phyloP scores from a whole-genome alignment of 208 protist species.

The Leishmania amazonensis region DNA sequence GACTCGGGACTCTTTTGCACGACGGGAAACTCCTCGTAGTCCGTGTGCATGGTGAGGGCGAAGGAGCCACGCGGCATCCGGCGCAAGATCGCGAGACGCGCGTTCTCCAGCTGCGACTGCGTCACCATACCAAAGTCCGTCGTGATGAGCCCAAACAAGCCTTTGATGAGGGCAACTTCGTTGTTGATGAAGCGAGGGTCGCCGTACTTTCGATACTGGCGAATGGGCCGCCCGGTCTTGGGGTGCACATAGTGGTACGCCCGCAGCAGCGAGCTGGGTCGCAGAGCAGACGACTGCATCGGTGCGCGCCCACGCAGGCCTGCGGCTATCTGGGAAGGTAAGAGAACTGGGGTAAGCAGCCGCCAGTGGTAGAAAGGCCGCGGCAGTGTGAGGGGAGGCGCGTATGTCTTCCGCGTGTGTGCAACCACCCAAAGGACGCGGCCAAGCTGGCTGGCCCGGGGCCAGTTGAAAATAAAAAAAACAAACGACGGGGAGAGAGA shows the following conservation, averaged over 20 bases:
- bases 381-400: neutral
- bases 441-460: neutral
- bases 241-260: slow-evolving; percentile 92
- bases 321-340: too few relatives aligned
- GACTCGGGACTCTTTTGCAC: slow-evolving; percentile 89
- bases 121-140: slow-evolving; percentile 92
- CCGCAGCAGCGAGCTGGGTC: slow-evolving; percentile 34
- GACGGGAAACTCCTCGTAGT: slow-evolving; percentile 91
- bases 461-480: neutral
- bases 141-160: slow-evolving; percentile 85
- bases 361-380: neutral
- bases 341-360: neutral
- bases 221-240: slow-evolving; percentile 81
- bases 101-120: slow-evolving; percentile 88
- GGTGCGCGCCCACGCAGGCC: neutral
- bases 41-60: slow-evolving; percentile 86
- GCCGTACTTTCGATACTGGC: slow-evolving; percentile 84
- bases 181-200: slow-evolving; percentile 93
- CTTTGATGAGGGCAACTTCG: slow-evolving; percentile 82
- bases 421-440: neutral
- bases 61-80: slow-evolving; percentile 86
- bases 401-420: neutral
- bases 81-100: slow-evolving; percentile 84
- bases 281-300: slow-evolving; percentile 39
- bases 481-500: too few relatives aligned